Base-by-base conservation (phyloP, 495 filamentous ascomycete genomes). In the Penicillium dipodomyicola region DNA sequence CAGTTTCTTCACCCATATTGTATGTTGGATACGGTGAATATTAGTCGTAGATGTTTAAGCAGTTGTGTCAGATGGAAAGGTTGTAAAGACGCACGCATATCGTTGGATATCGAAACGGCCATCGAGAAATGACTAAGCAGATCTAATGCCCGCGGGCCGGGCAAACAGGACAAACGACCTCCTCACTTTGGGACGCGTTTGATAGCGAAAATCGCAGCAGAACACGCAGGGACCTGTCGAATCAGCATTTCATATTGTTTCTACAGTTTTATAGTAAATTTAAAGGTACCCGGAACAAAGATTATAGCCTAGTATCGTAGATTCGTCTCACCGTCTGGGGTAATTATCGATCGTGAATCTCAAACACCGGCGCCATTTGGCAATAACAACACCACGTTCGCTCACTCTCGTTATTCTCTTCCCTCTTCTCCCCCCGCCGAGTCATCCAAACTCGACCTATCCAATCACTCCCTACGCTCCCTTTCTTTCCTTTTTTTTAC, bases 381-480 rank as follows among this genome's bases (percentile, higher is more conserved):
- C 57, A 63, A 54, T 56, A 65, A 56, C 40, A 58, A 41, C 49
- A 51, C 25, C 53, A 48, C 54, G 37, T 57, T 54, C 59, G 14
- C 51, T 52, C 14, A 35, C 48, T 59, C 47, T 44, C 43, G 42
- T 29, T 29, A 29, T 52, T 60, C 57, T 60, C 62, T 59, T 65
- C 57, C 51, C 57, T 62, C 58, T 60, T 50, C 57, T 62, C 59
- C 55, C 55, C 20, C 60, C 62, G 61, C 65, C 59, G 59, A 69
- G 66, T 66, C 63, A 58, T 42, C 53, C 59, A 49, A 54, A 54
- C 50, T 50, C 46, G 49, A 54, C 54, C 57, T 48, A 48, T 49
- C 54, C 27, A 63, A 48, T 52, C 54, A 53, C 49, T 58, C 32
- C 43, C 59, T 61, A 60, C 47, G 19, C 51, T 48, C 49, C 50